Evolutionary conservation across 306 rosid genomes (phyloP), one percentile per base, ranked within the genome.

Genomic region (Glycine latifolia): DNA sequence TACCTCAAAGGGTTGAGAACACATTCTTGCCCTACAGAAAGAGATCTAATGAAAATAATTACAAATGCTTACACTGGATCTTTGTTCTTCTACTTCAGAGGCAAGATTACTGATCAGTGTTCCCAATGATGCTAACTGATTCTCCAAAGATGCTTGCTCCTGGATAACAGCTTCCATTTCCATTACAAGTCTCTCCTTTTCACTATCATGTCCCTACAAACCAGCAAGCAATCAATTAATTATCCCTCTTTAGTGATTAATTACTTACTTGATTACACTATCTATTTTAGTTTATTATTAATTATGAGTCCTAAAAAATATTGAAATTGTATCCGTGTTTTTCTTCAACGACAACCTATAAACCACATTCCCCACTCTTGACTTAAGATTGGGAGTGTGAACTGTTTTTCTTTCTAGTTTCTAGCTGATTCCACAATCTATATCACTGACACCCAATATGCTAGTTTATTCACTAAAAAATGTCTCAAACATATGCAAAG

Each of bases 131-230:
- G 86, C 88, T 76, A 91, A 82, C 52, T 95, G 98, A 70, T 88
- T 85, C 88, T 93, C 94, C 85, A 86, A 81, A 73, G 95, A 85
- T 33, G 88, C 84, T 86, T 79, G 79, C 89, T 95, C 99, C 87
- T 91, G 88, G 50, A 89, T 78, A 86, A 81, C 94, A 77, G 95
- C 93, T 82, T 93, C 98, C 93, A 84, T 93, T 91, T 95, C 98
- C 98, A 95, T 88, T 58, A 90, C 90, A 62, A 95, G 94, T 87
- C 88, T 95, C 94, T 95, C 97, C 84, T 90, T 93, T 80, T 93
- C 98, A 93, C 86, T 93, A 83, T 91, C 99, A 86, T 93, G 98
- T 54, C 92, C 97, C 99, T 95, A 75, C 8, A 75, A 82, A 77
- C 50, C 85, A 71, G 67, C 73, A 49, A 76, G 78, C 49, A 86